Evolutionary conservation across 352 stramenopile species (phyloP).

Genomic region (Elongisporangium undulatum): DNA sequence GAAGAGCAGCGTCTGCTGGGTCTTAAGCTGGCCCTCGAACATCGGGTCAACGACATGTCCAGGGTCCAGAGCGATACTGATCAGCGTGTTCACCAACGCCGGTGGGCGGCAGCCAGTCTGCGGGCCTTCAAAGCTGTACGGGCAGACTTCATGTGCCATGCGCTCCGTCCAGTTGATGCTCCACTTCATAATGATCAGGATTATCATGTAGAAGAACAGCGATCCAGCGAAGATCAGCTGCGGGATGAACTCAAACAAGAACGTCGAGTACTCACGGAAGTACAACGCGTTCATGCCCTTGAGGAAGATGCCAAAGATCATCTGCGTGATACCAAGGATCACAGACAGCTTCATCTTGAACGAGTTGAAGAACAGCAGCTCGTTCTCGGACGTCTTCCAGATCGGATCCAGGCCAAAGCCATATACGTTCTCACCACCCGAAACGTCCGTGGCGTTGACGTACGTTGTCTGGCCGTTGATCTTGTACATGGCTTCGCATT

Average conservation of each 20-base stretch:
- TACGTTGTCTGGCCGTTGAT: slow-evolving; percentile 71
- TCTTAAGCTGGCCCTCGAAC: slow-evolving; percentile 91
- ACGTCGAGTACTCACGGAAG: slow-evolving; percentile 94
- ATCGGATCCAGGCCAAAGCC: slow-evolving; percentile 97
- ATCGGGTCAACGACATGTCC: slow-evolving; percentile 94
- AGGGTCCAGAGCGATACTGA: slow-evolving; percentile 97
- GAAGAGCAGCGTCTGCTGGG: slow-evolving; percentile 89
- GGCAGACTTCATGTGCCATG: slow-evolving; percentile 90
- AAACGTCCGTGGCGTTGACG: slow-evolving; percentile 81
- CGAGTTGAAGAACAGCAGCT: slow-evolving; percentile 99
- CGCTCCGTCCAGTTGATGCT: slow-evolving; percentile 96
- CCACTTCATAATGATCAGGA: slow-evolving; percentile 99
- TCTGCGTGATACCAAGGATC: slow-evolving; percentile 98
- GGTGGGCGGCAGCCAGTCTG: slow-evolving; percentile 95
- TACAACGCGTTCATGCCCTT: slow-evolving; percentile 96
- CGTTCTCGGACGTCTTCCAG: slow-evolving; percentile 97
- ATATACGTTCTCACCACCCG: slow-evolving; percentile 89
- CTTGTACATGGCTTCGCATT: slow-evolving; percentile 67
- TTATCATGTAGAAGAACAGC: slow-evolving; percentile 99
- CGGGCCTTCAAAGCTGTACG: slow-evolving; percentile 92
- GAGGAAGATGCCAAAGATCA: slow-evolving; percentile 97
- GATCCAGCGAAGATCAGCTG: slow-evolving; percentile 95
- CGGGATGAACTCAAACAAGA: slow-evolving; percentile 97
- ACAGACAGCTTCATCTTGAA: slow-evolving; percentile 99
- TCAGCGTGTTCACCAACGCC: slow-evolving; percentile 98